Evolutionary conservation across 176 grass and related monocot species (phyloP).

Genomic region (Musa troglodytarum): DNA sequence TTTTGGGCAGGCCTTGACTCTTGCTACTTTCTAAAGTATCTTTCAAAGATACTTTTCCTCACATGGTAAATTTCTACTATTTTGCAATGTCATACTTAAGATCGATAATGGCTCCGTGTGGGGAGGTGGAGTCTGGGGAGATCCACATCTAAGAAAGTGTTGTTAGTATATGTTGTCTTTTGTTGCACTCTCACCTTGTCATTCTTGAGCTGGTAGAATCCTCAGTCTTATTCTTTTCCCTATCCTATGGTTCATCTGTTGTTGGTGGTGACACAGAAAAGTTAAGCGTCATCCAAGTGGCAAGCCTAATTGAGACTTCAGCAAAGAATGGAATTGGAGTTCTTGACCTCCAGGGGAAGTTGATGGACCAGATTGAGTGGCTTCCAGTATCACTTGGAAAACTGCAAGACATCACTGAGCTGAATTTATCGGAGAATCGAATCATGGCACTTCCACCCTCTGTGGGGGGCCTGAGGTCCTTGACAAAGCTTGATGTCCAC

Average conservation of each 20-base stretch:
- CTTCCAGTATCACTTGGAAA: conserved; percentile 91
- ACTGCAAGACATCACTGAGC: conserved; percentile 57
- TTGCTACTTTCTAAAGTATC: not conserved
- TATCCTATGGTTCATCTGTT: not conserved
- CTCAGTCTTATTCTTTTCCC: not conserved
- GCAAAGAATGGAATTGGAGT: conserved; percentile 64
- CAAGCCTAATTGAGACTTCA: conserved; percentile 77
- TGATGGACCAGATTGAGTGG: conserved; percentile 93
- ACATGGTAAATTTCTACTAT: not conserved
- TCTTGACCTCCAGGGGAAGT: conserved; percentile 71
- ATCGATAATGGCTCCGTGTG: not conserved
- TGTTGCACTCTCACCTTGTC: not conserved
- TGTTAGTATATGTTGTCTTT: not conserved
- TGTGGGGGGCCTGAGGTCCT: conserved; percentile 59
- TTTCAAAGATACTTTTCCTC: not conserved
- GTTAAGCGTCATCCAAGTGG: conserved; percentile 90
- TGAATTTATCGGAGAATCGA: conserved; percentile 80
- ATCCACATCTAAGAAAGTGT: not conserved
- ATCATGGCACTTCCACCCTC: conserved; percentile 74
- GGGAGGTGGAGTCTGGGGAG: conserved; percentile 2
- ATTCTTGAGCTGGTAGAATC: not conserved
- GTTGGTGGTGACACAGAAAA: conserved; percentile 45
- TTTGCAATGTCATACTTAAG: not conserved
- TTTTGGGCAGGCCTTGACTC: not conserved
- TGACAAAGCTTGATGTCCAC: conserved; percentile 81